These are phyloP conservation scores for Blumeriella jaapii DNA, from an alignment of 2,329 filamentous ascomycete species.

Conservation along the genomic window DNA sequence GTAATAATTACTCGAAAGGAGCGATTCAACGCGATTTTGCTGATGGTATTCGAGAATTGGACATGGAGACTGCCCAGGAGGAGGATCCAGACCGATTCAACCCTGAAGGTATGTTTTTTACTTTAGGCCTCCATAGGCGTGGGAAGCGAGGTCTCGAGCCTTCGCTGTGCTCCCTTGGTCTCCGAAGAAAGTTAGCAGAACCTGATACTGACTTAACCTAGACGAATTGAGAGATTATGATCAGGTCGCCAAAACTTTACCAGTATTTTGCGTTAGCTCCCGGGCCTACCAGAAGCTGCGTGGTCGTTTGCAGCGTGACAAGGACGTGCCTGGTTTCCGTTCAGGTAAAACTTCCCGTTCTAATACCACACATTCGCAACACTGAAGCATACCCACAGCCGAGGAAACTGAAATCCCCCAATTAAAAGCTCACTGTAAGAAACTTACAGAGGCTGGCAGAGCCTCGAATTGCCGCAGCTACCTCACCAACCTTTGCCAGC, in stretches of 20 bases:
- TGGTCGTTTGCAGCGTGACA: constrained; percentile 4
- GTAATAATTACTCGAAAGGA: constrained; percentile 1
- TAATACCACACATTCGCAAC: too few relatives aligned
- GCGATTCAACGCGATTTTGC: constrained; percentile 5
- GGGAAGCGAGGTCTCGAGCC: too few relatives aligned
- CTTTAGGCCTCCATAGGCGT: too few relatives aligned
- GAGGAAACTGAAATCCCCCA: constrained; percentile 4
- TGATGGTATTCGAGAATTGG: constrained; percentile 2
- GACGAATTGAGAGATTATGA: constrained; percentile 31
- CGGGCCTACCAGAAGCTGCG: constrained; percentile 4
- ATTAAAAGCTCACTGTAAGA: constrained; percentile 38
- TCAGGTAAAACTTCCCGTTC: too few relatives aligned
- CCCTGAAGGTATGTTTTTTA: too few relatives aligned
- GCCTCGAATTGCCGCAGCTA: constrained; percentile 35
- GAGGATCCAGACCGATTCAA: constrained; percentile 31
- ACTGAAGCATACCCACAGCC: too few relatives aligned
- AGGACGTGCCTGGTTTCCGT: constrained; percentile 2
- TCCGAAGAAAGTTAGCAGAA: too few relatives aligned
- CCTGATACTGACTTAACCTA: too few relatives aligned
- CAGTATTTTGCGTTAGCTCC: constrained; percentile 5
- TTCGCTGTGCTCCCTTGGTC: too few relatives aligned
- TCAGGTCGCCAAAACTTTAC: background rate
- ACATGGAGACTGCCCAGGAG: constrained; percentile 4
- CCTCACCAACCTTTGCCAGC: constrained; percentile 37
- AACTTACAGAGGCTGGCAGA: constrained; percentile 40